These are phyloP conservation scores for Massariosphaeria phaeospora DNA, from an alignment of 495 filamentous ascomycete genomes.

Conservation along the genomic window DNA sequence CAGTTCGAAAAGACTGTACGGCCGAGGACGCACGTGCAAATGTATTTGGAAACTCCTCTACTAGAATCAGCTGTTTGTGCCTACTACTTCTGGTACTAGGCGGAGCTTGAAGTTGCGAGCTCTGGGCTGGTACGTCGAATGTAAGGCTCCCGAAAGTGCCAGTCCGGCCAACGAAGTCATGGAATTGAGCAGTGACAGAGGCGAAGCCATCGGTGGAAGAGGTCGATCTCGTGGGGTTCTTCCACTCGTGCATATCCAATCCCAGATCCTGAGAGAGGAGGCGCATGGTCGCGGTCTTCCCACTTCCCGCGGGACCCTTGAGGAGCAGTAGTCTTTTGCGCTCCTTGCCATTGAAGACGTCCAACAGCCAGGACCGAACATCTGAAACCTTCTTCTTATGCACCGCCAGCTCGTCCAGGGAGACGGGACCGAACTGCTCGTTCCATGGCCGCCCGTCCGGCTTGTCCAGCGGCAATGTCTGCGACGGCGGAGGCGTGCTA, in stretches of 20 bases:
- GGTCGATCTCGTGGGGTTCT: constrained; percentile 64
- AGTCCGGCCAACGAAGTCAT: constrained; percentile 79
- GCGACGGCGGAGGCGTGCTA: constrained; percentile 19
- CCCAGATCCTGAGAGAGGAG: constrained; percentile 66
- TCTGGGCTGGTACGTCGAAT: constrained; percentile 35
- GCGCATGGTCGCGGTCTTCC: constrained; percentile 82
- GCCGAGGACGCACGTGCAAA: constrained; percentile 62
- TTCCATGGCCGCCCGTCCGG: constrained; percentile 66
- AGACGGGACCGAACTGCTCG: constrained; percentile 69
- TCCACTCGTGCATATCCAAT: constrained; percentile 82
- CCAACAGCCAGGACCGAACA: constrained; percentile 73
- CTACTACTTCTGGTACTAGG: constrained; percentile 17
- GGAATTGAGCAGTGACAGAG: constrained; percentile 71
- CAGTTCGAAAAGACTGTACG: constrained; percentile 67
- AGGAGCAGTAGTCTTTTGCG: constrained; percentile 66
- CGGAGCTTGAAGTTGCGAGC: constrained; percentile 29
- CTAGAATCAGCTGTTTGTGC: constrained; percentile 60
- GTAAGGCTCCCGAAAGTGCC: constrained; percentile 75
- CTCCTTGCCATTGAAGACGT: constrained; percentile 58
- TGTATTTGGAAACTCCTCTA: constrained; percentile 93
- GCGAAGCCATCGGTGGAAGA: constrained; percentile 53
- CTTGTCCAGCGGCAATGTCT: constrained; percentile 12
- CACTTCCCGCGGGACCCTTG: constrained; percentile 86
- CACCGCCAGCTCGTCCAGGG: constrained; percentile 78
- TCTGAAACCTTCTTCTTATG: constrained; percentile 90